Evolutionary conservation across 371 early-diverging fungal species (phyloP).

Genomic region (Apophysomyces variabilis): DNA sequence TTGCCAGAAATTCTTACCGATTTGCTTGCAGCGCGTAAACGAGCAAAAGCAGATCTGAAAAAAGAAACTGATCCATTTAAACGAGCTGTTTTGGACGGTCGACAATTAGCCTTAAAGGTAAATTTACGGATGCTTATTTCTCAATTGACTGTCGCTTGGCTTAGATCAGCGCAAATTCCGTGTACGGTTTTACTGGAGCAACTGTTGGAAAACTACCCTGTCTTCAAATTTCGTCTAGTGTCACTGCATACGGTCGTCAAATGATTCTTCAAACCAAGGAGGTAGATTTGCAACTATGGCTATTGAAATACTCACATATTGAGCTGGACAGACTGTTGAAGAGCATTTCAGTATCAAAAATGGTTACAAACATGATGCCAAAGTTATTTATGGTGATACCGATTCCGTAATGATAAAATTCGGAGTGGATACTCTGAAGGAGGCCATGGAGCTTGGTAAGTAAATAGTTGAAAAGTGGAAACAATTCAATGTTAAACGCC

Average conservation of each 20-base stretch:
- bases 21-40: slow-evolving; percentile 94
- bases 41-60: slow-evolving; percentile 94
- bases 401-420: slow-evolving; percentile 99
- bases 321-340: slow-evolving; percentile 77
- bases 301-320: not conserved
- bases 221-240: slow-evolving; percentile 98
- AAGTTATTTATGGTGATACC: slow-evolving; percentile 99
- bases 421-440: slow-evolving; percentile 77
- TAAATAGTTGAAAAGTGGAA: not conserved
- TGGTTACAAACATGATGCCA: slow-evolving; percentile 89
- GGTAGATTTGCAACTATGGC: slow-evolving; percentile 25
- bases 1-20: slow-evolving; percentile 95
- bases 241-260: slow-evolving; percentile 97
- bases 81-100: slow-evolving; percentile 94
- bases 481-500: not conserved
- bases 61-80: slow-evolving; percentile 95
- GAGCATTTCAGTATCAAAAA: slow-evolving; percentile 80
- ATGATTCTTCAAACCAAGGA: slow-evolving; percentile 97
- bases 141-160: too few species aligned
- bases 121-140: too few species aligned
- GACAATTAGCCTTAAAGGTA: slow-evolving; percentile 97
- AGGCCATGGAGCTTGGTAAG: slow-evolving; percentile 89
- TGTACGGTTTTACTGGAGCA: slow-evolving; percentile 99
- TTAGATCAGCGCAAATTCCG: slow-evolving; percentile 98
- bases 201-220: slow-evolving; percentile 98